Conservation (phyloP, 805 yeast species). For the Debaryomyces hansenii region DNA sequence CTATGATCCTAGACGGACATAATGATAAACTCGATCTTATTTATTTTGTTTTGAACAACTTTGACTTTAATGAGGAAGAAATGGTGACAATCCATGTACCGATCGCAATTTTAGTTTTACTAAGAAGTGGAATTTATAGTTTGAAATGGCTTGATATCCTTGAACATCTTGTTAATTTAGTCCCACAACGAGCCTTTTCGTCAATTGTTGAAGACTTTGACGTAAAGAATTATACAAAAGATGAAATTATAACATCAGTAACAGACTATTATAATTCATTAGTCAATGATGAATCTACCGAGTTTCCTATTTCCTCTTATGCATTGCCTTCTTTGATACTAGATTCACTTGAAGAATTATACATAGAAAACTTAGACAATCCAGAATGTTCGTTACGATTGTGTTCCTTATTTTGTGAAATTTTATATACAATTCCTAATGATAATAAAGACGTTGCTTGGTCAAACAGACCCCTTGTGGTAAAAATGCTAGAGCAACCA, state of each 20-base stretch:
- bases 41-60: slow-evolving; percentile 58
- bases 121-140: slow-evolving; percentile 24
- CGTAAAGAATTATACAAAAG: neutral
- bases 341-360: slow-evolving; percentile 15
- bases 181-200: slow-evolving; percentile 62
- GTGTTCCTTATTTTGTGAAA: slow-evolving; percentile 18
- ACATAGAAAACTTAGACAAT: slow-evolving; percentile 15
- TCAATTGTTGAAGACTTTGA: slow-evolving; percentile 2
- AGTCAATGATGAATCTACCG: slow-evolving; percentile 2
- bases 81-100: slow-evolving; percentile 79
- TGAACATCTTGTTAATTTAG: slow-evolving; percentile 44
- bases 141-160: slow-evolving; percentile 41
- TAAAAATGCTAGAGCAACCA: slow-evolving; percentile 14
- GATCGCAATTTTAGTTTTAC: slow-evolving; percentile 52
- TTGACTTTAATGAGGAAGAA: slow-evolving; percentile 84
- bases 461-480: slow-evolving; percentile 9
- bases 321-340: slow-evolving; percentile 18
- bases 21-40: slow-evolving; percentile 46
- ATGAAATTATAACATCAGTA: neutral
- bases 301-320: slow-evolving; percentile 13
- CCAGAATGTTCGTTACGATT: slow-evolving; percentile 14
- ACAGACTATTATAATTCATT: slow-evolving; percentile 3
- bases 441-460: slow-evolving; percentile 3
- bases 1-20: slow-evolving; percentile 34
- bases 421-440: slow-evolving; percentile 21